Base-by-base conservation (phyloP, 1,284 basidiomycete species). In the Puccinia hordei region DNA sequence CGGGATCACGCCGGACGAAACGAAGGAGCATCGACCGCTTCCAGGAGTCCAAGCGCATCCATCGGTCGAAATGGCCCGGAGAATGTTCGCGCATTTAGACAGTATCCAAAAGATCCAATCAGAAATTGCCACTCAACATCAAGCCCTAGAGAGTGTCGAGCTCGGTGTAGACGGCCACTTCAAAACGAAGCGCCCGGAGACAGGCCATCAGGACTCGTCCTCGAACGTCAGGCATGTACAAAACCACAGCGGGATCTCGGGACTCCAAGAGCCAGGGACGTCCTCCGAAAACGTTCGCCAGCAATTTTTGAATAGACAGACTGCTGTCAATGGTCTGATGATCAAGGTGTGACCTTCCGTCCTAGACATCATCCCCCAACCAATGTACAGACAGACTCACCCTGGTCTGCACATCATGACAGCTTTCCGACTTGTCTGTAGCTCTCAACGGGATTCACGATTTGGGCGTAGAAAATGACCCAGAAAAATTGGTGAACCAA, bases 141-240 rank as follows among this genome's bases (percentile, higher is more conserved):
- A 35, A 53, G 49, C n/a, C 5, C 49, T 71, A 22, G 68, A 71
- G 68, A 71, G 53, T 17, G 68, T 71, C n/a, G 46, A 71, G 30
- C 46, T 71, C 22, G 68, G 30, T 6, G 49, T 71, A 5, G 68
- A 71, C 22, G 27, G n/a, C 30, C 68, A 71, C 30, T 71, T 71
- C 30, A 44, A 66, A 66, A 10, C 63, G 33, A 66, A 66, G n/a
- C 30, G 30, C 17, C 15, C 63, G 13, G 63, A 66, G 22, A 66
- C 63, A 2, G 35, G 30, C 63, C 41, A 44, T 38, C 30, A 2
- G 2, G 46, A 19, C 22, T 49, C 68, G 9, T 35, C 44, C 8
- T 71, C 46, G 15, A 33, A 22, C 24, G 10, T 22, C 19, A 71
- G 30, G 35, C 68, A 71, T n/a, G 27, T 46, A 10, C 68, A 71